Conservation (phyloP, 2,329 filamentous ascomycete species). For the Amphichorda felina region DNA sequence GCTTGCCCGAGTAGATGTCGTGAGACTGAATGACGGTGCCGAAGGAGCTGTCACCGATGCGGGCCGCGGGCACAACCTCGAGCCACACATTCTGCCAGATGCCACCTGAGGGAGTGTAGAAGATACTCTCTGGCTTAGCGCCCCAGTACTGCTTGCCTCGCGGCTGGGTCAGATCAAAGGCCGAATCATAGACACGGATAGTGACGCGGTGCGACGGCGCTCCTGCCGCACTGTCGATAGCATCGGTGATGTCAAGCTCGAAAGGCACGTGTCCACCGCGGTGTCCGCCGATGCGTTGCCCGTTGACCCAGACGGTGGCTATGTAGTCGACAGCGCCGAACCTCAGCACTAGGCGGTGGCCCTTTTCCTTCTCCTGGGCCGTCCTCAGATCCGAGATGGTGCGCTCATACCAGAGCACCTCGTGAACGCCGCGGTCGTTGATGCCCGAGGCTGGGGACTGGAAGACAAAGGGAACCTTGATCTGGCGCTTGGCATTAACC, state of each 20-base stretch:
- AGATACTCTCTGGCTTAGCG: slow-evolving; percentile 46
- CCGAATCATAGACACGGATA: slow-evolving; percentile 50
- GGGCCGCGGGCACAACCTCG: slow-evolving; percentile 38
- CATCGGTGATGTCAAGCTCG: slow-evolving; percentile 45
- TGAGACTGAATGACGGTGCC: slow-evolving; percentile 46
- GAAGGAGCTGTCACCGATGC: slow-evolving; percentile 41
- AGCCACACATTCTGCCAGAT: slow-evolving; percentile 48
- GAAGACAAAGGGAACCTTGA: slow-evolving; percentile 54
- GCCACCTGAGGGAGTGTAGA: slow-evolving; percentile 44
- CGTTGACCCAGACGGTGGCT: slow-evolving; percentile 43
- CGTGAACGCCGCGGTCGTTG: slow-evolving; percentile 48
- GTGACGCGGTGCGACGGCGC: slow-evolving; percentile 28
- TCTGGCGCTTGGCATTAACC: slow-evolving; percentile 34
- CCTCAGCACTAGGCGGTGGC: slow-evolving; percentile 34
- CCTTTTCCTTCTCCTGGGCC: slow-evolving; percentile 22
- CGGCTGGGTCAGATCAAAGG: slow-evolving; percentile 51
- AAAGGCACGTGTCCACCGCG: slow-evolving; percentile 48
- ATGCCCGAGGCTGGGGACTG: slow-evolving; percentile 53
- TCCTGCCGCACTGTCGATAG: slow-evolving; percentile 14
- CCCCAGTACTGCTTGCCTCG: slow-evolving; percentile 59
- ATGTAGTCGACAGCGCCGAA: slow-evolving; percentile 54
- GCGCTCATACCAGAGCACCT: slow-evolving; percentile 57
- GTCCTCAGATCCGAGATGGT: slow-evolving; percentile 35
- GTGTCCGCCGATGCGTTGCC: slow-evolving; percentile 39
- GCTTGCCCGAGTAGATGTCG: slow-evolving; percentile 35